phyloP scores from a whole-genome alignment of 495 filamentous ascomycete species.

The Jackrogersella minutella region DNA sequence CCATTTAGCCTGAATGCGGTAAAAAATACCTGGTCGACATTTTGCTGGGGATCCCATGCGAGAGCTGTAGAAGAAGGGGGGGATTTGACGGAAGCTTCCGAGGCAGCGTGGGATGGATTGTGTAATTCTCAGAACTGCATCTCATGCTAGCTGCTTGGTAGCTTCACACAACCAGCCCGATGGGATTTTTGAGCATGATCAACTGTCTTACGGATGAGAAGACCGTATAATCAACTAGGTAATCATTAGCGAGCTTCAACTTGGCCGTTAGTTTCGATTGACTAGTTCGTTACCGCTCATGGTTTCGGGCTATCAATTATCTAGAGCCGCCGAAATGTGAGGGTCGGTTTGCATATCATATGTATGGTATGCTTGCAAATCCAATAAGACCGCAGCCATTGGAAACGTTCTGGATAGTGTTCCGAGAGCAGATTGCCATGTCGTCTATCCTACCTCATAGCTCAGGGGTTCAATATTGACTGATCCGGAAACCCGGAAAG shows the following conservation, averaged over 20 bases:
- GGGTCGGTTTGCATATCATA: background rate
- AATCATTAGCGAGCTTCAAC: slow-evolving; percentile 6
- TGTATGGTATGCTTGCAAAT: background rate
- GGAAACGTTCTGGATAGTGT: background rate
- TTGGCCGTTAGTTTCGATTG: slow-evolving; percentile 8
- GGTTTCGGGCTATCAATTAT: background rate
- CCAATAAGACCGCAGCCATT: background rate
- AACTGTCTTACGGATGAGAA: slow-evolving; percentile 19
- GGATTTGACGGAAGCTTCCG: slow-evolving; percentile 31
- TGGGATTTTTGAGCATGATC: background rate
- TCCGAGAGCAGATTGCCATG: background rate
- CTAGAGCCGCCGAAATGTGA: background rate
- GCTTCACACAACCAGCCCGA: slow-evolving; percentile 7
- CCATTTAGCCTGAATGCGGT: slow-evolving; percentile 41
- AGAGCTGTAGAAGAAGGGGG: background rate
- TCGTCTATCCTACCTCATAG: background rate
- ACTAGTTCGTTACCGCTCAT: slow-evolving; percentile 11
- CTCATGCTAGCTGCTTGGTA: slow-evolving; percentile 6
- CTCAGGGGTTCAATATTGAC: background rate
- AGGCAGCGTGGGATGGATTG: slow-evolving; percentile 17
- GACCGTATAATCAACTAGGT: slow-evolving; percentile 4
- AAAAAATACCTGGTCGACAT: slow-evolving; percentile 24
- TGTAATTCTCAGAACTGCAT: slow-evolving; percentile 17
- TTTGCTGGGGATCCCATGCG: slow-evolving; percentile 21
- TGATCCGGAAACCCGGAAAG: background rate